Evolutionary conservation across 169 alveolate genomes (phyloP), one percentile per base, ranked within the genome.

Genomic region (Cryptosporidium ryanae): DNA sequence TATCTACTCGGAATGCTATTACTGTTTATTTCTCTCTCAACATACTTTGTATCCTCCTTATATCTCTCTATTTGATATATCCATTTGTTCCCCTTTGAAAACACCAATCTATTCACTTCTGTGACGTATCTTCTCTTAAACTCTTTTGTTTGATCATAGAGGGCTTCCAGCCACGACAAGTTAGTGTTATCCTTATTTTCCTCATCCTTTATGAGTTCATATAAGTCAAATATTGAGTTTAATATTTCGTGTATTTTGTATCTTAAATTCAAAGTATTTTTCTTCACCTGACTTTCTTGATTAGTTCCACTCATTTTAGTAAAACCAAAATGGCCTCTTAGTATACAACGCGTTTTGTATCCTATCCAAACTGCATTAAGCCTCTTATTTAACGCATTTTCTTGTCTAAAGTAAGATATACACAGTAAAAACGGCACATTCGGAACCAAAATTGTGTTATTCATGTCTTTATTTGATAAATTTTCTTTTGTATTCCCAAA

Each of bases 321-420:
- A 38, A 38, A 38, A 38, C 46, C 46, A 38, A 38, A 38, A 38
- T 38, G 3, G 8, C 46, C 46, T 38, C 46, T 38, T 23, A 68
- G 52, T 21, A 76, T 76, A 23, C 66, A 76, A 49, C 87, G 64
- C 44, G 87, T 76, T 29, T 76, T 76, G 44, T 76, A 76, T 25
- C 87, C 87, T 7, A 13, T 29, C 87, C 87, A 76, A 59, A 76
- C 64, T 21, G 87, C 64, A 7, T 59, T 67, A 29, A 76, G 21
- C 31, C 34, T 76, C 18, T 46, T 76, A 29, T 38, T 25, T 21
- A 59, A 6, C 32, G 17, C 63, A 27, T 63, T 76, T 44, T 76
- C 76, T 25, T 76, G 65, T 23, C 49, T 76, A 25, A 55, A 32
- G 46, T 59, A 76, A 18, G 87, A 38, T 8, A 76, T 59, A 27